Base-by-base conservation (phyloP, 202 grass and related monocot species). In the Carex arenaria region DNA sequence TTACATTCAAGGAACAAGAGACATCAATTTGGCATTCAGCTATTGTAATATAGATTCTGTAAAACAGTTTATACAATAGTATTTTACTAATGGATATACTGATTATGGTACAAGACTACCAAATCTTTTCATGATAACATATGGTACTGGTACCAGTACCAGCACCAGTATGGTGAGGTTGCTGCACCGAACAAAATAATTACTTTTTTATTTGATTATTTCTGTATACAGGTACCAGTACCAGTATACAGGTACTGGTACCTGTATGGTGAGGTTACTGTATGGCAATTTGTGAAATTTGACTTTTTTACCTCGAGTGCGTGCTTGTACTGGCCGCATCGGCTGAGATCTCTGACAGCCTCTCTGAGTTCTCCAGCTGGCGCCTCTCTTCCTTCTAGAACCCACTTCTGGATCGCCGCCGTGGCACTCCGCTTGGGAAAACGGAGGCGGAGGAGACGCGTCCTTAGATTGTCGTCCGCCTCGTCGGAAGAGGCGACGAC, bases 371-470 rank as follows among this genome's bases (percentile, higher is more conserved):
- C 82, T 56, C 53, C 49, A 28, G 82, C 75, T 12, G 84, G 75
- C 14, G 82, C 86, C 51, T 59, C 79, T 64, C 92, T 80, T 17
- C 92, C 95, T 75, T 98, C 86, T 0, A 81, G 47, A 23, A 90
- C 77, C 92, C 92, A 95, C 77, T 67, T 87, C 3, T 95, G 84
- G 28, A 98, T 89, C n/a, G 90, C 87, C 19, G 77, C 89, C 9
- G 87, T 98, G 14, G 87, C 92, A 69, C 95, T 98, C 54, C 89
- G 82, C 87, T 93, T 98, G 82, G 90, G 75, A 45, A 93, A 90
- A 5, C 90, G 89, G 7, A 98, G 89, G 19, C 86, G 86, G 60
- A 98, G 89, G 47, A 98, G 78, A 79, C 87, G 92, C 76, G 73
- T 63, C 67, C 87, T 78, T 22, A 98, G 89, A 80, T 93, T 87